Conservation (phyloP, 2,329 filamentous ascomycete genomes). For the Penicillium psychrosexuale region DNA sequence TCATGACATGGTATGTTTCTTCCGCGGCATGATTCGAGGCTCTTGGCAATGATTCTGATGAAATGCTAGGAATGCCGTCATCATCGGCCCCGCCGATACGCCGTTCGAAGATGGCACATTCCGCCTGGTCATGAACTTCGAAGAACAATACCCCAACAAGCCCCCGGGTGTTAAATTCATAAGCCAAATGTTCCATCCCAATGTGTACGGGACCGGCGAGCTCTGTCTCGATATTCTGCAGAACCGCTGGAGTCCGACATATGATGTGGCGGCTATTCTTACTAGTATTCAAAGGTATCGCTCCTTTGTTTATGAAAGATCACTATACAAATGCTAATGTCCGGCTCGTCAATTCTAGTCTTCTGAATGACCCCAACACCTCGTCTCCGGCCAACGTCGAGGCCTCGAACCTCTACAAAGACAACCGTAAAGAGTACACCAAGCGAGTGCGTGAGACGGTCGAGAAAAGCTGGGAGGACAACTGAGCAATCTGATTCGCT, state of each 20-base stretch:
- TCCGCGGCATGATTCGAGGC: not conserved
- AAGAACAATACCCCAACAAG: constrained; percentile 98
- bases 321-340: not conserved
- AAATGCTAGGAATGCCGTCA: constrained; percentile 82
- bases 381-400: constrained; percentile 96
- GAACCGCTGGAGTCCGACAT: constrained; percentile 97
- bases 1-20: constrained; percentile 38
- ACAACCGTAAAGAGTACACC: constrained; percentile 93
- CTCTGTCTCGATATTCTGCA: constrained; percentile 95
- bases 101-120: constrained; percentile 99
- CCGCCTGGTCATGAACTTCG: constrained; percentile 96
- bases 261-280: constrained; percentile 93
- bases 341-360: constrained; percentile 50
- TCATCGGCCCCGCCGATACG: constrained; percentile 94
- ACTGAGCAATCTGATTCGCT: constrained; percentile 39
- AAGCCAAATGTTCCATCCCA: constrained; percentile 98
- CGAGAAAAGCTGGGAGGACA: constrained; percentile 98
- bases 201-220: constrained; percentile 96
- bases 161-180: constrained; percentile 98
- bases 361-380: constrained; percentile 98
- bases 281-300: constrained; percentile 93
- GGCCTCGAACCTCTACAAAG: constrained; percentile 96
- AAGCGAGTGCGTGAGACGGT: constrained; percentile 95
- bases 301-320: not conserved
- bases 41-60: constrained; percentile 6